Conservation (phyloP, 352 stramenopile genomes). For the Phytophthora sp. region DNA sequence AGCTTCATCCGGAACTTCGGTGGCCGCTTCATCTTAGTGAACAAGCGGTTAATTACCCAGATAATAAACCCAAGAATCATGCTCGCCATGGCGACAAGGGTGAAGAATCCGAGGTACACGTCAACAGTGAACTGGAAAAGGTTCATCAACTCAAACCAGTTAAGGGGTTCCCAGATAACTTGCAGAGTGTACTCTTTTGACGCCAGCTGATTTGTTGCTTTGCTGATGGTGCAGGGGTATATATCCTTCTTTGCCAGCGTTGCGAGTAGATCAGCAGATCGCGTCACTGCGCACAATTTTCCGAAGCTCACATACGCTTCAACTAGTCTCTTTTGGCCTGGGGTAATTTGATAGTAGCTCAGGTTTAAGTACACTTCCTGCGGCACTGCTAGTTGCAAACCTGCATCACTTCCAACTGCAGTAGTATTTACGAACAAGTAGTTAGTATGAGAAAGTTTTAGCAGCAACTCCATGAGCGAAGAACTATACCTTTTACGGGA, state of each 20-base stretch:
- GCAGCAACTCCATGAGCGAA: neutral
- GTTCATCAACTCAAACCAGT: slow-evolving; percentile 96
- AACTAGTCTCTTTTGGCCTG: slow-evolving; percentile 68
- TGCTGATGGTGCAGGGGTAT: slow-evolving; percentile 62
- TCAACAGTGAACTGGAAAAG: slow-evolving; percentile 94
- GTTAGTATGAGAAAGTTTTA: too few species aligned
- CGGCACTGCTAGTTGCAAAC: slow-evolving; percentile 58
- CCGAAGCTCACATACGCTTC: slow-evolving; percentile 75
- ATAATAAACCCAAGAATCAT: slow-evolving; percentile 91
- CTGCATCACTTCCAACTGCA: slow-evolving; percentile 48
- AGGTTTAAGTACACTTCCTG: slow-evolving; percentile 79
- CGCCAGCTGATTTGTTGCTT: slow-evolving; percentile 65
- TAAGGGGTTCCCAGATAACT: slow-evolving; percentile 89
- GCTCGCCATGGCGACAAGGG: slow-evolving; percentile 87
- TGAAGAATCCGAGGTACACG: slow-evolving; percentile 96
- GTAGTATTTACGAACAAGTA: slow-evolving; percentile 1
- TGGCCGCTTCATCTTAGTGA: slow-evolving; percentile 96
- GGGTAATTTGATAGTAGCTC: slow-evolving; percentile 81
- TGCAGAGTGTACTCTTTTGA: slow-evolving; percentile 87
- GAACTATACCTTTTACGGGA: slow-evolving; percentile 64
- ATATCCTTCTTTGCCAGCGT: slow-evolving; percentile 80
- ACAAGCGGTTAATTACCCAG: slow-evolving; percentile 93
- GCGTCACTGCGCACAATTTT: slow-evolving; percentile 72
- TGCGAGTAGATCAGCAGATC: slow-evolving; percentile 58
- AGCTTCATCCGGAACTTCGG: slow-evolving; percentile 93